Conservation (phyloP, 306 rosid species). For the Luffa aegyptiaca region DNA sequence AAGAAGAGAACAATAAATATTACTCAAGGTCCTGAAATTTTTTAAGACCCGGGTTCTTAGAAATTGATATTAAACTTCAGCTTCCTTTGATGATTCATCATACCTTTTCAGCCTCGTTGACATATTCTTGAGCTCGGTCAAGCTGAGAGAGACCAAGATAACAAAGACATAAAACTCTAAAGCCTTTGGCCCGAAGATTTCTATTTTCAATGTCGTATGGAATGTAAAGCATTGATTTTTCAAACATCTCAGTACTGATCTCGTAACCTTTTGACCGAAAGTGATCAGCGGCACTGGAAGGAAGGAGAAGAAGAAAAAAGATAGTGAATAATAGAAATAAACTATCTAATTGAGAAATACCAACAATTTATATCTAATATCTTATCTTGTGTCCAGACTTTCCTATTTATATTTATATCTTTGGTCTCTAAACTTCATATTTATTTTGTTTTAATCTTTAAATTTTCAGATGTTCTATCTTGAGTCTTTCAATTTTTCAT, state of each 20-base stretch:
- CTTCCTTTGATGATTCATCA: conserved; percentile 1
- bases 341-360: background rate
- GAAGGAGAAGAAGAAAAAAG: background rate
- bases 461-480: background rate
- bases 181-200: conserved; percentile 76
- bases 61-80: background rate
- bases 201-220: conserved; percentile 61
- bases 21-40: background rate
- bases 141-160: conserved; percentile 71
- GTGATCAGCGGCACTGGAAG: conserved; percentile 63
- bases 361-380: background rate
- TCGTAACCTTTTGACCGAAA: conserved; percentile 74
- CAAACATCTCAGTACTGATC: conserved; percentile 81
- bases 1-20: conserved; percentile 5
- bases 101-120: conserved; percentile 90
- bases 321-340: conserved; percentile 8
- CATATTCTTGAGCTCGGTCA: conserved; percentile 86
- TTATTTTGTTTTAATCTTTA: background rate
- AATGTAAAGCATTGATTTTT: conserved; percentile 87
- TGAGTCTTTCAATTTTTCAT: background rate
- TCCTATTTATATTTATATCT: background rate
- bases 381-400: background rate
- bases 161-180: conserved; percentile 86
- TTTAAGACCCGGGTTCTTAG: background rate
- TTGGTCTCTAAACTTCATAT: background rate